These are phyloP conservation scores for Tilletia walkeri DNA, from an alignment of 1,284 basidiomycete species.

Conservation along the genomic window DNA sequence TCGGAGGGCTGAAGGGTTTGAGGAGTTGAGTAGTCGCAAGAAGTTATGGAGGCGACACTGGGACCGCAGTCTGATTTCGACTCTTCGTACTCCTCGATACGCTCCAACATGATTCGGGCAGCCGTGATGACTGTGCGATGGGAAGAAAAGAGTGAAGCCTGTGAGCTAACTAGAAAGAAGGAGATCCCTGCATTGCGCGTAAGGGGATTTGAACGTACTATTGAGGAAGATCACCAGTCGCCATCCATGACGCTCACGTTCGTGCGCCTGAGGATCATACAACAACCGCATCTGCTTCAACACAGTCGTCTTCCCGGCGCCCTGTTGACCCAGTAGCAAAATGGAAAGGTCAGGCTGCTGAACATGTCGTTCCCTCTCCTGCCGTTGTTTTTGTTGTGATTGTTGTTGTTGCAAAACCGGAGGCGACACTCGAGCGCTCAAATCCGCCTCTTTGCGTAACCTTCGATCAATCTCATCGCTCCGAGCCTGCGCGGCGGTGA, in stretches of 20 bases:
- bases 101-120: conserved; percentile 28
- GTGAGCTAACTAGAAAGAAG: neutral
- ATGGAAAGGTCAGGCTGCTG: conserved; percentile 18
- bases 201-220: neutral
- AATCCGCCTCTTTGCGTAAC: too few relatives aligned
- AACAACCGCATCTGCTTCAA: conserved; percentile 45
- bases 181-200: neutral
- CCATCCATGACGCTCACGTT: conserved; percentile 32
- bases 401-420: too few relatives aligned
- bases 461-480: neutral
- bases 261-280: conserved; percentile 38
- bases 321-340: conserved; percentile 35
- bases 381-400: too few relatives aligned
- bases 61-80: neutral
- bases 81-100: conserved; percentile 8
- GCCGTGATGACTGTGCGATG: conserved; percentile 21
- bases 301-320: conserved; percentile 41
- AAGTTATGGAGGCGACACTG: too few relatives aligned
- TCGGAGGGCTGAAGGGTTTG: too few relatives aligned
- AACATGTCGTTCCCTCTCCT: neutral
- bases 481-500: neutral
- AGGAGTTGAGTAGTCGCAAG: too few relatives aligned
- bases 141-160: neutral
- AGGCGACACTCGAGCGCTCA: too few relatives aligned
- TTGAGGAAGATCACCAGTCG: conserved; percentile 35